Conservation (phyloP, 2,329 filamentous ascomycete genomes). For the Fonsecaea pugnacius region DNA sequence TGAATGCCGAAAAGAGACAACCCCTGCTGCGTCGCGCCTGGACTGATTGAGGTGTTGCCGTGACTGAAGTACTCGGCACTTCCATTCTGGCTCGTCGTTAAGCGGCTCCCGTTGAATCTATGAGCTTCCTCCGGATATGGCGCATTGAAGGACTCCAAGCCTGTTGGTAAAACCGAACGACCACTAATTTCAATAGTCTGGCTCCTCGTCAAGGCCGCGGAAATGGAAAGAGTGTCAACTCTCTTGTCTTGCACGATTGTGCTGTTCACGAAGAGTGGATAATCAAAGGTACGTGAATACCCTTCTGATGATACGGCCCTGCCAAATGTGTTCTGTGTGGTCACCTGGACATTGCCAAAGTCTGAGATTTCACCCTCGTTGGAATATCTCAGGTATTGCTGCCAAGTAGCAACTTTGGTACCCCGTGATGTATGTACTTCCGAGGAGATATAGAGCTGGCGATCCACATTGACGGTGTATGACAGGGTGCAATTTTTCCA, state of each 20-base stretch:
- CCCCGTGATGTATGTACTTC: conserved; percentile 4
- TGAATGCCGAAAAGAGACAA: neutral
- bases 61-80: conserved; percentile 8
- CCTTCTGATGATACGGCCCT: conserved; percentile 7
- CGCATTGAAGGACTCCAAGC: neutral
- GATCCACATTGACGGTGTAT: conserved; percentile 1
- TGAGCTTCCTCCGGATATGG: neutral
- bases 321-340: neutral
- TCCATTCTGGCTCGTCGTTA: conserved; percentile 10
- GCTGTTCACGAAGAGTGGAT: conserved; percentile 15
- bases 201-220: neutral
- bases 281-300: conserved; percentile 8
- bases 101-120: conserved; percentile 3
- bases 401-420: conserved; percentile 2
- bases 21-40: conserved; percentile 10
- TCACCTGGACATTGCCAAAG: neutral
- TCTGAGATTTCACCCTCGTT: conserved; percentile 3
- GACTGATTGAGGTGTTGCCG: conserved; percentile 7
- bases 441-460: conserved; percentile 4
- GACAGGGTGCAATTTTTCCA: conserved; percentile 10
- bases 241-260: neutral
- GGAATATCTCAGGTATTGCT: conserved; percentile 6
- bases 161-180: conserved; percentile 1
- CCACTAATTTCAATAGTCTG: neutral
- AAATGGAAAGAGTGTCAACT: conserved; percentile 4